Conservation (phyloP, 164 flowering plant species). For the Liriodendron chinense region DNA sequence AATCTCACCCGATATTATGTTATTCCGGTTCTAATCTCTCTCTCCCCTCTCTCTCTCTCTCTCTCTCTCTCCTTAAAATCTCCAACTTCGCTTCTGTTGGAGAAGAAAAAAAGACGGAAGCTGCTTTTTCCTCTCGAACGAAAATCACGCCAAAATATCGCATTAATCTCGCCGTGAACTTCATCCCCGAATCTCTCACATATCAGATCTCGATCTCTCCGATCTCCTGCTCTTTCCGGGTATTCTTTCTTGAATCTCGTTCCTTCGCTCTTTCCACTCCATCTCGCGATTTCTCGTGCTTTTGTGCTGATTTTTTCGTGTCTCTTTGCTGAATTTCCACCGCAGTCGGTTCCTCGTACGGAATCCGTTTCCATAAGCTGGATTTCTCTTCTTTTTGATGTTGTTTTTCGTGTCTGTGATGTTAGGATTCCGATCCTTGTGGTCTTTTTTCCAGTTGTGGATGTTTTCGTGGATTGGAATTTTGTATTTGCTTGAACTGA, state of each 20-base stretch:
- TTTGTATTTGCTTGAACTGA: not conserved
- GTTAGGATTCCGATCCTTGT: not conserved
- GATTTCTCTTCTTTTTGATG: not conserved
- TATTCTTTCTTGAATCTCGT: too few relatives aligned
- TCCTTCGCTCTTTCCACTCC: not conserved
- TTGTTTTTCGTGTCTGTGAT: not conserved
- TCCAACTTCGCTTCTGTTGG: not conserved
- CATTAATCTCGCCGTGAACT: not conserved
- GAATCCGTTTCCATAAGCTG: not conserved
- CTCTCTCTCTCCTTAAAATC: not conserved
- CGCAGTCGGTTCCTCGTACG: not conserved
- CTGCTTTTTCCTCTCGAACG: not conserved
- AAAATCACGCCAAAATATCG: not conserved
- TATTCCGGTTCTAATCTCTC: too few relatives aligned
- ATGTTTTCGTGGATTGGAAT: not conserved
- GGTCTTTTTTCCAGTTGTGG: not conserved
- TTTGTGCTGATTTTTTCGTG: not conserved
- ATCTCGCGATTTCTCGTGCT: not conserved
- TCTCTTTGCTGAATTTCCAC: not conserved
- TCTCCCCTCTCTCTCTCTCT: not conserved
- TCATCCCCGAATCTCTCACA: not conserved
- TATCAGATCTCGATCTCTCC: slow-evolving; percentile 6
- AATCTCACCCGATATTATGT: too few relatives aligned
- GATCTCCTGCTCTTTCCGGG: not conserved
- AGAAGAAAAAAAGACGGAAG: not conserved